Evolutionary conservation across 352 stramenopile genomes (phyloP).

Genomic region (Blastocystis sp.): DNA sequence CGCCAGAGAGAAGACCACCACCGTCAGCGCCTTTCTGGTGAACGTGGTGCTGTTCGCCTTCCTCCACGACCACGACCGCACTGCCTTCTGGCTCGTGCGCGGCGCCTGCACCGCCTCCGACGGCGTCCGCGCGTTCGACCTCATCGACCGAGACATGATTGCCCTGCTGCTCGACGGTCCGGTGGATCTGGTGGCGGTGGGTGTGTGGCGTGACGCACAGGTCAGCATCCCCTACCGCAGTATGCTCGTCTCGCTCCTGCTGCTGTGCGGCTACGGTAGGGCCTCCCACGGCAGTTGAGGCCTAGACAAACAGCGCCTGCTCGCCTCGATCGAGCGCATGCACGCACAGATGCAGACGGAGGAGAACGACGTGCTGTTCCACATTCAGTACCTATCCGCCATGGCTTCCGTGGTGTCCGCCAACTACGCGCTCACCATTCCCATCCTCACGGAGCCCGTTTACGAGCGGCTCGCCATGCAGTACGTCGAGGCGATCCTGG

Average conservation of each 20-base stretch:
- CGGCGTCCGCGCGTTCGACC: background rate
- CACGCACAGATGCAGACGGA: background rate
- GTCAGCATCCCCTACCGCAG: background rate
- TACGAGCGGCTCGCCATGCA: background rate
- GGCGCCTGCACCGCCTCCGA: background rate
- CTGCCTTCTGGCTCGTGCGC: background rate
- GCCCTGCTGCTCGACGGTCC: background rate
- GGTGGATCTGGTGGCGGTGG: background rate
- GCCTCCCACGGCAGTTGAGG: background rate
- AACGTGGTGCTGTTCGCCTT: constrained; percentile 31
- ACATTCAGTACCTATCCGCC: background rate
- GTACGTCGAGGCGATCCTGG: background rate
- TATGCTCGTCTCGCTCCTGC: background rate
- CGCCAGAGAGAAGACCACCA: background rate
- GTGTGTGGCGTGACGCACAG: background rate
- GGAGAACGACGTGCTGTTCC: background rate
- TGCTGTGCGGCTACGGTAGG: constrained; percentile 38
- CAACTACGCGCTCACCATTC: background rate
- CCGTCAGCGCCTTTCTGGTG: background rate
- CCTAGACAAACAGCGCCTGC: background rate
- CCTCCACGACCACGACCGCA: constrained; percentile 15
- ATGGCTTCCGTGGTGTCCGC: background rate
- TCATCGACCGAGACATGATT: constrained; percentile 8
- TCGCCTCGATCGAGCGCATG: background rate
- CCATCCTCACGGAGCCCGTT: background rate